Evolutionary conservation across 1,284 basidiomycete species (phyloP).

Genomic region (Gomphus bonarii): DNA sequence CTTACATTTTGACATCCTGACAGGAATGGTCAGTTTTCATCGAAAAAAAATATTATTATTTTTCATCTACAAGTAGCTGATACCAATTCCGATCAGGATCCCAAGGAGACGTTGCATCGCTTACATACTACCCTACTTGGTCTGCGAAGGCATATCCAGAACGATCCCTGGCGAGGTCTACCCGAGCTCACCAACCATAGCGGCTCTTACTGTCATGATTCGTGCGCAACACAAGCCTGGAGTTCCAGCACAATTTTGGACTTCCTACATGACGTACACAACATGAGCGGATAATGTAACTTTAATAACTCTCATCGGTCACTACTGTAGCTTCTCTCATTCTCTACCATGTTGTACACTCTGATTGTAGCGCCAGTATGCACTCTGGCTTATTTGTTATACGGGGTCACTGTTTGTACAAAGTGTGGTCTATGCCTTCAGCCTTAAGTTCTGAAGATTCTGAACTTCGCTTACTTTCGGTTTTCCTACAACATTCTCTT

Average conservation of each 20-base stretch:
- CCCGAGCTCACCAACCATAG: slow-evolving; percentile 87
- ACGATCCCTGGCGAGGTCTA: slow-evolving; percentile 82
- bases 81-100: slow-evolving; percentile 36
- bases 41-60: background rate
- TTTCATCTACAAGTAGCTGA: background rate
- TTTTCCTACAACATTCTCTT: background rate
- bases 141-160: slow-evolving; percentile 62
- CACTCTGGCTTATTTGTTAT: background rate
- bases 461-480: background rate
- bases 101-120: slow-evolving; percentile 65
- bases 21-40: slow-evolving; percentile 44
- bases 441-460: background rate
- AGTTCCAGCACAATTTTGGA: slow-evolving; percentile 82
- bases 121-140: slow-evolving; percentile 64
- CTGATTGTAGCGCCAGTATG: background rate
- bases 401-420: background rate
- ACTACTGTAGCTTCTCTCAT: background rate
- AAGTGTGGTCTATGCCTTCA: background rate
- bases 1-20: slow-evolving; percentile 68
- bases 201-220: slow-evolving; percentile 74
- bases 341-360: background rate
- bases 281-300: background rate
- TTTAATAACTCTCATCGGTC: background rate
- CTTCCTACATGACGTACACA: slow-evolving; percentile 69
- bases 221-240: slow-evolving; percentile 90